phyloP scores from a whole-genome alignment of 1,284 basidiomycete species.

The Irpex lacteus region DNA sequence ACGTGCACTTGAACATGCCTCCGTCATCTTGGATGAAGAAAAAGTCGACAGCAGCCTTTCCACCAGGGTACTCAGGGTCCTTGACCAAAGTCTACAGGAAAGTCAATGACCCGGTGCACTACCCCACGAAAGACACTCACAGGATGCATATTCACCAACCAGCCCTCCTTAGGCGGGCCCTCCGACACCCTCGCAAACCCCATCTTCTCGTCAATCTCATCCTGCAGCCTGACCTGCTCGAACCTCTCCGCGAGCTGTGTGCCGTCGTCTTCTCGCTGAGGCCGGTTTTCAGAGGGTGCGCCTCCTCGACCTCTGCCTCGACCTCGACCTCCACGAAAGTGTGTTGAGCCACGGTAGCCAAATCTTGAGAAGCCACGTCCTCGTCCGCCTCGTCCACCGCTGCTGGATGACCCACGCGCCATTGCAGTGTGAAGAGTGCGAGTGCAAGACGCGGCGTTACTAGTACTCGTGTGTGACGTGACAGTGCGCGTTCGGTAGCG shows the following conservation, averaged over 20 bases:
- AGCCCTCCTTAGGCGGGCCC: constrained; percentile 75
- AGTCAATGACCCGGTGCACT: not conserved
- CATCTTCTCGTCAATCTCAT: constrained; percentile 92
- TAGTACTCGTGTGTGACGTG: not conserved
- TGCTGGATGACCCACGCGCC: constrained; percentile 26
- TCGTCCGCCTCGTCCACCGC: constrained; percentile 18
- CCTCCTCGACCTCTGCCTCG: constrained; percentile 49
- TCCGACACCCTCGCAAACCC: constrained; percentile 84
- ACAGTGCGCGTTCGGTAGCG: not conserved
- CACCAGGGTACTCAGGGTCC: constrained; percentile 77
- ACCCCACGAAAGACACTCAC: constrained; percentile 42
- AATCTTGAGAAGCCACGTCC: constrained; percentile 23
- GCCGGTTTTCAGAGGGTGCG: constrained; percentile 36
- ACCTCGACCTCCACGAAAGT: constrained; percentile 38
- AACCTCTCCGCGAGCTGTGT: constrained; percentile 81
- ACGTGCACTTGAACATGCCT: constrained; percentile 92
- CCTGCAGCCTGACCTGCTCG: constrained; percentile 70
- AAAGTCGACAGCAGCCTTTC: constrained; percentile 91
- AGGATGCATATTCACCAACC: constrained; percentile 99
- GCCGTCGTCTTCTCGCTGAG: constrained; percentile 82
- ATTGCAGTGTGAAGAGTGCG: constrained; percentile 11
- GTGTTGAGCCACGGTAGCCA: constrained; percentile 34
- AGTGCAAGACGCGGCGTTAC: not conserved
- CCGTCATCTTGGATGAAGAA: constrained; percentile 99
- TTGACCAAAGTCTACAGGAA: constrained; percentile 73